Evolutionary conservation across 257 asterid genomes (phyloP), one percentile per base, ranked within the genome.

Genomic region (Gynochthodes officinalis): DNA sequence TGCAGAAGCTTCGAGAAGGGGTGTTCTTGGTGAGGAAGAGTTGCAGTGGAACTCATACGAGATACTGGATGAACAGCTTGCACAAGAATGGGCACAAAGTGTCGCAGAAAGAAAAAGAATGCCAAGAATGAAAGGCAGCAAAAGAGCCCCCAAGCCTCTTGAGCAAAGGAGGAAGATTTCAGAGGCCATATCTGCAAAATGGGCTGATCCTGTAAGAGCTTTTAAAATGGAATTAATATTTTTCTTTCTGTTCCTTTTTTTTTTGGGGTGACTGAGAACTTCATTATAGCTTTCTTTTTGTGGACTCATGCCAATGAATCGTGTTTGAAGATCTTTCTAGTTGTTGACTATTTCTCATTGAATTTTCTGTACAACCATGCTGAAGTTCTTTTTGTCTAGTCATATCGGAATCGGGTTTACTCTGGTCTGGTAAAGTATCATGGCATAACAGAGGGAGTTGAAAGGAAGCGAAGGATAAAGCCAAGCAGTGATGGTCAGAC

Each of bases 141-240:
- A 78, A 86, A 89, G 94, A 80, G 98, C 97, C 50, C 97, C 96
- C 21, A 95, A 95, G 69, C 85, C 99, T 27, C 86, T 88, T 12
- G 97, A 92, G 80, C 99, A 95, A 81, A 95, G 88, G 87, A 85
- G 86, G 80, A 91, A 89, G 87, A 92, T 92, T 74, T 77, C 98
- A 43, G 95, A 86, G 75, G 88, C 99, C 75, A 90, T 95, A 69
- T 82, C 97, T 59, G 96, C 98, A 67, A 92, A 92, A 84, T 92
- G 99, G 99, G 90, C 95, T 23, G 99, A 94, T 77, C 98, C 97
- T 44, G 99, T 95, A 87, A 83, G 92, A 59, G 65, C 68, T 75
- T 53, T 23, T 46, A 49, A 44, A 74, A 28, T 50, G 10, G 53
- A 52, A 67, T 35, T 27, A 33, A 32, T 11, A 28, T 30, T 55